These are phyloP conservation scores for Kalanchoe fedtschenkoi DNA, from an alignment of 164 flowering plant species.

Conservation along the genomic window DNA sequence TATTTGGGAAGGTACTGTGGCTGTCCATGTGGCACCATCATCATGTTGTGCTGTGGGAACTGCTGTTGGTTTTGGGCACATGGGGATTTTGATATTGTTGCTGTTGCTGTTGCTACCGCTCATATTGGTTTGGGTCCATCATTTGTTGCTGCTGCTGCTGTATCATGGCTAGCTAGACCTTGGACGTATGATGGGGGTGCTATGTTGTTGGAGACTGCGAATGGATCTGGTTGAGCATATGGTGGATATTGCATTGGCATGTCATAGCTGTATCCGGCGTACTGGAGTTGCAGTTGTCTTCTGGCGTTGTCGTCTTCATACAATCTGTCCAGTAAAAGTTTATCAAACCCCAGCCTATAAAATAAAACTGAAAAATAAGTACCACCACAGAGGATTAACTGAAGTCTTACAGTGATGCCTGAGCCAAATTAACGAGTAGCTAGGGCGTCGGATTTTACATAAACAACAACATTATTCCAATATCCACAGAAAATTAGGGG, in stretches of 20 bases:
- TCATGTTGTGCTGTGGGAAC: slow-evolving; percentile 21
- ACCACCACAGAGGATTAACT: neutral
- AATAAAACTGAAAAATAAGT: slow-evolving; percentile 1
- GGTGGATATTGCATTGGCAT: slow-evolving; percentile 30
- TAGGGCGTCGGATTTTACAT: no score
- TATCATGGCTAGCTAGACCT: slow-evolving; percentile 60
- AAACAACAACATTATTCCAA: no score
- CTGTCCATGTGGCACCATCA: slow-evolving; percentile 33
- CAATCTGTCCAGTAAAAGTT: slow-evolving; percentile 76
- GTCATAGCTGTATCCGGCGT: slow-evolving; percentile 50
- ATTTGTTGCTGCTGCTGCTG: slow-evolving; percentile 43
- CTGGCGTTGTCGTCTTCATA: slow-evolving; percentile 68
- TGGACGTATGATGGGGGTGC: slow-evolving; percentile 79
- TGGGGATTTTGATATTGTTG: slow-evolving; percentile 11
- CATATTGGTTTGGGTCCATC: slow-evolving; percentile 11
- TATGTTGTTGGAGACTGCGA: slow-evolving; percentile 48
- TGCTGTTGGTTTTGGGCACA: slow-evolving; percentile 35
- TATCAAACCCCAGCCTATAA: slow-evolving; percentile 83
- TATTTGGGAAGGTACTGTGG: slow-evolving; percentile 22
- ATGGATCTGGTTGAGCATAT: slow-evolving; percentile 46
- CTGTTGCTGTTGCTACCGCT: slow-evolving; percentile 44
- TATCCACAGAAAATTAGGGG: no score
- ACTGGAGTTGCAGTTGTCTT: slow-evolving; percentile 47
- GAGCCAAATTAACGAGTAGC: no score
- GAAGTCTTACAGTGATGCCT: neutral